Conservation (phyloP, 164 flowering plant genomes). For the Santalum album region DNA sequence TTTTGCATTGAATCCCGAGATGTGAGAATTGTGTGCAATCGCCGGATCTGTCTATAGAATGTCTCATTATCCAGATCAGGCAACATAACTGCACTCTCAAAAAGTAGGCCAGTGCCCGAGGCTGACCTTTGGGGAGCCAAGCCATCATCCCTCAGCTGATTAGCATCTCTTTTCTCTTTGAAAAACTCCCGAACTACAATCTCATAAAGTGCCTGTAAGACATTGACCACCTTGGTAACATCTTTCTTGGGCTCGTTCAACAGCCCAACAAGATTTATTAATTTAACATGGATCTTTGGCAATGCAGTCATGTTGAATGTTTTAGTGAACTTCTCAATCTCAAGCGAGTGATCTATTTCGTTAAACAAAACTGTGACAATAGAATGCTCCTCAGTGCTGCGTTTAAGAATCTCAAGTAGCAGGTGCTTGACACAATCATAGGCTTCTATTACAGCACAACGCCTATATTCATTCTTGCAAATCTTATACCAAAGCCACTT, state of each 20-base stretch:
- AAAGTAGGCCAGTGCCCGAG: conserved; percentile 32
- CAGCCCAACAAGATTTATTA: conserved; percentile 32
- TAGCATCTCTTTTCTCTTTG: conserved; percentile 29
- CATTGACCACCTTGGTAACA: conserved; percentile 36
- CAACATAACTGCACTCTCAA: conserved; percentile 42
- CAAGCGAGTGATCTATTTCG: conserved; percentile 49
- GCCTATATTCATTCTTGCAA: conserved; percentile 56
- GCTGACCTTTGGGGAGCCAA: conserved; percentile 30
- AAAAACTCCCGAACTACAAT: conserved; percentile 41
- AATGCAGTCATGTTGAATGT: conserved; percentile 37
- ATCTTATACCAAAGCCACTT: conserved; percentile 63
- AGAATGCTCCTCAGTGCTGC: conserved; percentile 40
- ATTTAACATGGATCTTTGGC: conserved; percentile 34
- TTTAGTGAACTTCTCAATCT: conserved; percentile 44
- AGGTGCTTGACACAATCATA: conserved; percentile 48
- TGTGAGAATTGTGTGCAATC: conserved; percentile 51
- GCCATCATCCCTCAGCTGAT: conserved; percentile 46
- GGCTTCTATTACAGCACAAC: conserved; percentile 62
- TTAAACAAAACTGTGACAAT: conserved; percentile 42
- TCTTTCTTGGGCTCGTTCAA: conserved; percentile 38
- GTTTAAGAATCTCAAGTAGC: conserved; percentile 34
- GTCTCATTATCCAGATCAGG: conserved; percentile 34
- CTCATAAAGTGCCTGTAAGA: conserved; percentile 59
- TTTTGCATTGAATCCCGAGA: conserved; percentile 57
- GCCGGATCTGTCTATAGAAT: conserved; percentile 49